phyloP scores from a whole-genome alignment of 371 early-diverging fungal genomes.

The Sanchytrium tribonematis region DNA sequence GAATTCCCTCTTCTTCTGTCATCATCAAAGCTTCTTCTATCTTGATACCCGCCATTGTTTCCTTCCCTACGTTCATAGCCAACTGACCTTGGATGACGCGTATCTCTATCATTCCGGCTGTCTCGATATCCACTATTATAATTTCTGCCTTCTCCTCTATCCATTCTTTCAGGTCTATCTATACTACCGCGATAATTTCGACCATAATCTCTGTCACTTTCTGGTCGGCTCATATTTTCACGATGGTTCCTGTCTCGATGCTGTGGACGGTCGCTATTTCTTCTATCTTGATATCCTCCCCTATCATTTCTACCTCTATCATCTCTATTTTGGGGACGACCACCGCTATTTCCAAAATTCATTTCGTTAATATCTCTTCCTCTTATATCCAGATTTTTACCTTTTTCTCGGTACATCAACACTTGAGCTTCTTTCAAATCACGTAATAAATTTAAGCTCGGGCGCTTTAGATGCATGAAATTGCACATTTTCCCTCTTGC shows the following conservation, averaged over 20 bases:
- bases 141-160: not conserved
- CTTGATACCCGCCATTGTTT: not conserved
- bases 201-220: not conserved
- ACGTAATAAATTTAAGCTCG: constrained; percentile 2
- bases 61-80: not conserved
- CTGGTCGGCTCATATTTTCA: not conserved
- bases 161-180: not conserved
- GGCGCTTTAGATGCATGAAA: constrained; percentile 81
- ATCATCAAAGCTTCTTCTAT: not conserved
- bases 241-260: not conserved
- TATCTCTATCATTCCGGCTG: not conserved
- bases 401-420: constrained; percentile 1
- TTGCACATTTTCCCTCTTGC: constrained; percentile 89
- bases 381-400: not conserved
- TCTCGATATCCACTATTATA: not conserved
- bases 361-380: not conserved
- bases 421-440: constrained; percentile 6
- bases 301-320: not conserved
- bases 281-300: not conserved
- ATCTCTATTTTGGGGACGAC: not conserved
- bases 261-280: not conserved
- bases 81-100: not conserved
- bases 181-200: not conserved
- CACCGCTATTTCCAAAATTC: not conserved
- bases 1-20: constrained; percentile 1